A percentile compares a stretch with the other conserved stretches of the same genome.
Conservation (phyloP, 495 filamentous ascomycete genomes). For the Cercophora samala region DNA sequence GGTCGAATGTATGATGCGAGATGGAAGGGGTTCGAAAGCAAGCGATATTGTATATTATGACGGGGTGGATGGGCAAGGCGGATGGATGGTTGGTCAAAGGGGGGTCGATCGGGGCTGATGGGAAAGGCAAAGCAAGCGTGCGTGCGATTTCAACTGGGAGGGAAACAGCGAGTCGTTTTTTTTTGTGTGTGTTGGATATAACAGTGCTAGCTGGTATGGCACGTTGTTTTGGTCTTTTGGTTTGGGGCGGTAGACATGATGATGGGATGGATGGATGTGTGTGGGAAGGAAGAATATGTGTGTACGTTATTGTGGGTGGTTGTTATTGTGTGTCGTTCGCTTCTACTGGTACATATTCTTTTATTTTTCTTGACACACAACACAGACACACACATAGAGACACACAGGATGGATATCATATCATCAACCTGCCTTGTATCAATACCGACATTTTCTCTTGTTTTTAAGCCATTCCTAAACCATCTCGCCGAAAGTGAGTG, state of each 20-base stretch:
- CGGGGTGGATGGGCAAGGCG: background rate
- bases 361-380: background rate
- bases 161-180: background rate
- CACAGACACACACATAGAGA: too few relatives aligned
- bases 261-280: background rate
- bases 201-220: background rate
- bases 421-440: background rate
- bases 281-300: too few relatives aligned
- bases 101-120: background rate
- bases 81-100: background rate
- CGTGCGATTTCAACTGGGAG: background rate
- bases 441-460: background rate
- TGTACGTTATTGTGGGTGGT: too few relatives aligned
- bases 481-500: background rate
- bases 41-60: background rate
- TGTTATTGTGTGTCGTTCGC: constrained; percentile 4
- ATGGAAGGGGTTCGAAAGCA: background rate
- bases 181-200: background rate
- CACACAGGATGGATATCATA: background rate
- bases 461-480: background rate
- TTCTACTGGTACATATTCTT: constrained; percentile 1
- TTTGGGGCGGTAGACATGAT: background rate
- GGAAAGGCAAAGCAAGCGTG: background rate
- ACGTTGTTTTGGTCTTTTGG: background rate
- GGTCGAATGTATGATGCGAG: background rate